Percentiles rank a stretch among this genome's conserved stretches.
Evolutionary conservation across 2,329 filamentous ascomycete genomes (phyloP).

Genomic region (Colletotrichum truncatum): DNA sequence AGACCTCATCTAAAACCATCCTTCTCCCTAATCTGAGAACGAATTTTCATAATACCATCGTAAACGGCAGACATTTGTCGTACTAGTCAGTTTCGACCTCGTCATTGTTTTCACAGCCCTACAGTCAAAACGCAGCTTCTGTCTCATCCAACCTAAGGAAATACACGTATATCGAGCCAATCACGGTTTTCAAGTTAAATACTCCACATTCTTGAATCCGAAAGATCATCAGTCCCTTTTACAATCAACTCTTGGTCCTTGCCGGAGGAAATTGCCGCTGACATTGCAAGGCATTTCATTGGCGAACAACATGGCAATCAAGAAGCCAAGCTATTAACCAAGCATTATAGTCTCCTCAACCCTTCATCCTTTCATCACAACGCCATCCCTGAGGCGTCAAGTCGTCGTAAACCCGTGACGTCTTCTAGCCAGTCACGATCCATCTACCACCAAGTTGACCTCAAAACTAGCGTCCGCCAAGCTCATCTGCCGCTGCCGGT

Average conservation of each 20-base stretch:
- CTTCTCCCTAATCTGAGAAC: too few relatives aligned
- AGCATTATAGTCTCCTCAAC: not conserved
- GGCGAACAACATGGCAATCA: not conserved
- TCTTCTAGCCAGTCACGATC: not conserved
- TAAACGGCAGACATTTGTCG: too few relatives aligned
- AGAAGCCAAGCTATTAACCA: not conserved
- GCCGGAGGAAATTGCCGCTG: too few relatives aligned
- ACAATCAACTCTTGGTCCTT: too few relatives aligned
- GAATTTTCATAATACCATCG: too few relatives aligned
- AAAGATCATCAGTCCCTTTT: too few relatives aligned
- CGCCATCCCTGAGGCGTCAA: not conserved
- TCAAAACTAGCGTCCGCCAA: not conserved
- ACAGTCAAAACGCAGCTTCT: not conserved
- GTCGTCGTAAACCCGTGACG: not conserved
- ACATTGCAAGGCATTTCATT: too few relatives aligned
- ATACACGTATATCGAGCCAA: not conserved
- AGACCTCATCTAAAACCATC: not conserved
- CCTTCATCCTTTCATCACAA: not conserved
- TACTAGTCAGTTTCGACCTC: not conserved
- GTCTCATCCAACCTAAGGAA: not conserved
- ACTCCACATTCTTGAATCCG: not conserved
- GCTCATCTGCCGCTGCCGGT: not conserved
- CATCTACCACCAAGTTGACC: not conserved
- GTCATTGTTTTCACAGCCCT: not conserved
- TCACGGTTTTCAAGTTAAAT: not conserved